Percentiles rank a stretch among this genome's conserved stretches.
Evolutionary conservation across 2,329 filamentous ascomycete species (phyloP).

Genomic region (Ophiostoma montium): DNA sequence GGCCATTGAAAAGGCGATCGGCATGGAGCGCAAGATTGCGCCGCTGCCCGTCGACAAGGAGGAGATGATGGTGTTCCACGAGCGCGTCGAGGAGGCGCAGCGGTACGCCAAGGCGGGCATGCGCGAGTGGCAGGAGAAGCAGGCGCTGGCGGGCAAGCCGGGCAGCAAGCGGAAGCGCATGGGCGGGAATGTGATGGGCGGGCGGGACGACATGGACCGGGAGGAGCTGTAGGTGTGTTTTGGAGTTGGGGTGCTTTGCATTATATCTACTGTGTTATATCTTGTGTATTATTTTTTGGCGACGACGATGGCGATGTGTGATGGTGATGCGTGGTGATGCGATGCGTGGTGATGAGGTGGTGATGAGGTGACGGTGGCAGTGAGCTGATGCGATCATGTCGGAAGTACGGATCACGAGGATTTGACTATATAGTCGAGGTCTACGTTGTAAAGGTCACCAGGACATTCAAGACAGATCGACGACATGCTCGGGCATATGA

Average conservation of each 20-base stretch:
- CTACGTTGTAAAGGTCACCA: too few relatives aligned
- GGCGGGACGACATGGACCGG: constrained; percentile 54
- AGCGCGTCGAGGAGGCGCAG: constrained; percentile 71
- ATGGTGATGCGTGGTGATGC: too few relatives aligned
- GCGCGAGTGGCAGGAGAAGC: constrained; percentile 49
- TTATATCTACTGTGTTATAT: background rate
- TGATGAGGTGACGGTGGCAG: too few relatives aligned
- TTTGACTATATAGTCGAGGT: too few relatives aligned
- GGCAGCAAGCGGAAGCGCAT: constrained; percentile 32
- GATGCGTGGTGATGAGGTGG: too few relatives aligned
- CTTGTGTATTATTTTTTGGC: background rate
- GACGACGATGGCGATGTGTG: too few relatives aligned
- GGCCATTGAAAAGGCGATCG: constrained; percentile 70
- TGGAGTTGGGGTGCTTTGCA: background rate
- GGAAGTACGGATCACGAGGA: too few relatives aligned
- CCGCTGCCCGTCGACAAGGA: constrained; percentile 62
- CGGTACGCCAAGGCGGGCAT: constrained; percentile 65
- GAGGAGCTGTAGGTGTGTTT: constrained; percentile 47
- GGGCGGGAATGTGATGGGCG: constrained; percentile 18
- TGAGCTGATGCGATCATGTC: too few relatives aligned
- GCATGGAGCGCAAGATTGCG: constrained; percentile 48
- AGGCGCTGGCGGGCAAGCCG: constrained; percentile 20
- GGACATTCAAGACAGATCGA: too few relatives aligned
- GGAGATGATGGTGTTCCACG: constrained; percentile 70
- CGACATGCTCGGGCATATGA: too few relatives aligned